phyloP scores from a whole-genome alignment of 805 yeast species.

The Komagataella kurtzmanii region DNA sequence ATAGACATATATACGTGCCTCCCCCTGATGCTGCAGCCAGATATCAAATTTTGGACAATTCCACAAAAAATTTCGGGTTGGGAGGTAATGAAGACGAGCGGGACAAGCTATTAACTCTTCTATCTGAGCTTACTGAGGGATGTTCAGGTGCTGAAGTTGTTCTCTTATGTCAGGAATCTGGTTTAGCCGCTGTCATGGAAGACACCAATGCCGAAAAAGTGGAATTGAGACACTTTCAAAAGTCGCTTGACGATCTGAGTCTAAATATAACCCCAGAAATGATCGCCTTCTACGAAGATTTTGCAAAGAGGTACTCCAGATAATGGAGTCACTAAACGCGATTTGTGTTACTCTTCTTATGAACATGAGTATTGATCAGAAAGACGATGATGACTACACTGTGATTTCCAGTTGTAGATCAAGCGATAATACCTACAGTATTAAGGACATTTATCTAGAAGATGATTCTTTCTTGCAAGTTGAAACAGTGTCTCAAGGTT shows the following conservation, averaged over 20 bases:
- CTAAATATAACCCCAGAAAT: slow-evolving; percentile 77
- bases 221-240: slow-evolving; percentile 51
- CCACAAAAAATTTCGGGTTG: slow-evolving; percentile 51
- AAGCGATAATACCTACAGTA: too few species aligned
- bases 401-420: too few species aligned
- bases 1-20: slow-evolving; percentile 81
- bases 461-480: too few species aligned
- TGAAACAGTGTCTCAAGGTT: too few species aligned
- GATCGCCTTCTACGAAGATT: slow-evolving; percentile 59
- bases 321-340: too few species aligned
- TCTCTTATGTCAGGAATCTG: slow-evolving; percentile 87
- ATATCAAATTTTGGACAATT: slow-evolving; percentile 59
- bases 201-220: slow-evolving; percentile 41
- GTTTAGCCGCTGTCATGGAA: slow-evolving; percentile 86
- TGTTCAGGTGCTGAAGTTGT: slow-evolving; percentile 97
- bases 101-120: slow-evolving; percentile 24
- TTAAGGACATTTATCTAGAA: too few species aligned
- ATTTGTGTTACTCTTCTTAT: too few species aligned
- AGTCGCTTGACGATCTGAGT: slow-evolving; percentile 55
- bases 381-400: too few species aligned
- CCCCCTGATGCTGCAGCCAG: slow-evolving; percentile 86
- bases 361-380: too few species aligned
- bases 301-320: slow-evolving; percentile 20
- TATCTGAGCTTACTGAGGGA: slow-evolving; percentile 67
- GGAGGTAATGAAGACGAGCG: slow-evolving; percentile 27